phyloP scores from a whole-genome alignment of 2,329 filamentous ascomycete genomes.

The Sclerotinia nivalis region DNA sequence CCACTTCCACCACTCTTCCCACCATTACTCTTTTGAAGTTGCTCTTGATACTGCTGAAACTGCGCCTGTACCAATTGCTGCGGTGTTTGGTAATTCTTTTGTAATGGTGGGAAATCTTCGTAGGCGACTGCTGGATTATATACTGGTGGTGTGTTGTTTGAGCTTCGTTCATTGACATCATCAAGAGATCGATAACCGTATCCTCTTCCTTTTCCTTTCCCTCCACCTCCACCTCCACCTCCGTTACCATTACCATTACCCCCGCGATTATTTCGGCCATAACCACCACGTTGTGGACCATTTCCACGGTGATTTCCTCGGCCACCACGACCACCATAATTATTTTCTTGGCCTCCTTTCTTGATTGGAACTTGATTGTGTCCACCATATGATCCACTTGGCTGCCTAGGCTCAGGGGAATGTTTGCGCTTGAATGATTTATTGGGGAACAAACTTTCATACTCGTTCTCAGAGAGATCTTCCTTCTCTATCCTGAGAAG shows the following conservation, averaged over 20 bases:
- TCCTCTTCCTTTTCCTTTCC: slow-evolving; percentile 49
- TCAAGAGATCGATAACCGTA: slow-evolving; percentile 67
- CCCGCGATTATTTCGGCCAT: slow-evolving; percentile 33
- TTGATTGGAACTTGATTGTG: slow-evolving; percentile 41
- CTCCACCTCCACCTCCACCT: slow-evolving; percentile 43
- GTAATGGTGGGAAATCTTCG: slow-evolving; percentile 42
- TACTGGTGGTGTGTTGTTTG: slow-evolving; percentile 41
- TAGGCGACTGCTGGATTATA: slow-evolving; percentile 41
- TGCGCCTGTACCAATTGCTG: slow-evolving; percentile 41
- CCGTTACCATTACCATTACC: slow-evolving; percentile 37
- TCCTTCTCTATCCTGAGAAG: slow-evolving; percentile 79
- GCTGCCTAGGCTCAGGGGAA: slow-evolving; percentile 47
- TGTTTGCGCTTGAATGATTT: slow-evolving; percentile 64
- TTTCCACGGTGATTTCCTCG: slow-evolving; percentile 46
- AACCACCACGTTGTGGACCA: slow-evolving; percentile 44
- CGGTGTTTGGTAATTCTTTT: slow-evolving; percentile 41
- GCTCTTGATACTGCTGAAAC: slow-evolving; percentile 39
- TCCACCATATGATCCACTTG: slow-evolving; percentile 35
- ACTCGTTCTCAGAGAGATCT: slow-evolving; percentile 59
- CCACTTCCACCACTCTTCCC: slow-evolving; percentile 29
- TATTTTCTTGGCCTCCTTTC: slow-evolving; percentile 37
- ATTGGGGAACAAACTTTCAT: slow-evolving; percentile 62
- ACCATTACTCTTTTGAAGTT: slow-evolving; percentile 37
- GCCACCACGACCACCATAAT: slow-evolving; percentile 39
- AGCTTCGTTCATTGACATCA: slow-evolving; percentile 55